Evolutionary conservation across 140 eudicot species (phyloP).

Genomic region (Cichorium intybus): DNA sequence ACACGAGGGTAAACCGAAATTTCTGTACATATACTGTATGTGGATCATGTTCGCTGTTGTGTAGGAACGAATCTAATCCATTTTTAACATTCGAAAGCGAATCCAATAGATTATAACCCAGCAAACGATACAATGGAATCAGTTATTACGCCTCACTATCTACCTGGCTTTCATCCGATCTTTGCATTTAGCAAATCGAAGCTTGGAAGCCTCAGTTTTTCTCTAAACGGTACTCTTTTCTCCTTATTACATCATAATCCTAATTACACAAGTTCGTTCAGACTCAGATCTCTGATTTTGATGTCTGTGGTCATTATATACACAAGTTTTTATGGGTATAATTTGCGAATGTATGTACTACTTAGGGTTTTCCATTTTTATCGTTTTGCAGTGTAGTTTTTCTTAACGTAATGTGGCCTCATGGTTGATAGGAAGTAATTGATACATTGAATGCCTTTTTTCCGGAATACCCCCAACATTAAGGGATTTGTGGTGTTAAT

Average conservation of each 20-base stretch:
- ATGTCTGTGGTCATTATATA: neutral
- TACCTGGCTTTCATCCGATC: neutral
- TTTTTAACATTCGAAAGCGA: neutral
- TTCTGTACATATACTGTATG: neutral
- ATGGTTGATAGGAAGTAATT: neutral
- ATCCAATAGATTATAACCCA: neutral
- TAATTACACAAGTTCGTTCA: neutral
- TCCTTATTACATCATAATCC: constrained; percentile 1
- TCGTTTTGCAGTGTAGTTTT: neutral
- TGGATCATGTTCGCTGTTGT: neutral
- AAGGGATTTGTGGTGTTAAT: neutral
- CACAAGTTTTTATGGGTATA: neutral
- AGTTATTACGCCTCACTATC: neutral
- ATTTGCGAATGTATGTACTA: neutral
- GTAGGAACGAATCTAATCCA: neutral
- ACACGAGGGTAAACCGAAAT: neutral
- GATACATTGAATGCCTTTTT: too few relatives aligned
- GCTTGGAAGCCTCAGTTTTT: neutral
- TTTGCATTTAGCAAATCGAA: constrained; percentile 1
- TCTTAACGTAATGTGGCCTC: too few relatives aligned
- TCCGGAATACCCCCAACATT: neutral
- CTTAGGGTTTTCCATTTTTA: neutral
- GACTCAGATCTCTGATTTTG: constrained; percentile 3
- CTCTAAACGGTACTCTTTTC: neutral
- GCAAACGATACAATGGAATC: constrained; percentile 1